Base-by-base conservation (phyloP, 352 stramenopile genomes). In the Poterioochromonas sp. region DNA sequence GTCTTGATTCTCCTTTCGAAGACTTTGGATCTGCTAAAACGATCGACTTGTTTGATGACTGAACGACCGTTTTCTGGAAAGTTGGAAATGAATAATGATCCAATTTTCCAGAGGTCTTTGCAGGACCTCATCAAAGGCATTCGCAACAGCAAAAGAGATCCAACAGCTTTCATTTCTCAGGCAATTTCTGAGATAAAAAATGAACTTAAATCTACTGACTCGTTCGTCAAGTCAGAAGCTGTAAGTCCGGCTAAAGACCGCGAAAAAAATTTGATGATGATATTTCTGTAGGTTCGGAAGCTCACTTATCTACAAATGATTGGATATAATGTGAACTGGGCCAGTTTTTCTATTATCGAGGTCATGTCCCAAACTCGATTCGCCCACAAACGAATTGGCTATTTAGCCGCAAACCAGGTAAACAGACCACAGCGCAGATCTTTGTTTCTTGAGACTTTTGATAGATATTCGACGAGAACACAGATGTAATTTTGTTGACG, bases 71-170 rank as follows among this genome's bases (percentile, higher is more conserved):
- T n/a, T n/a, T n/a, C n/a, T n/a, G n/a, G n/a, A n/a, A n/a, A n/a
- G n/a, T n/a, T n/a, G n/a, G n/a, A n/a, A 58, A 58, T 58, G 47
- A 26, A 15, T 26, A 26, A 58, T 58, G 34, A 41, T 49, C 64
- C 69, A 39, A 98, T 98, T 93, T 98, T 98, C 83, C 93, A 98
- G 87, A 98, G 98, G 87, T 97, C 90, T 49, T 85, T 99, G 60
- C 93, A 97, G 80, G 95, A 99, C 84, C 86, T 99, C 44, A 94
- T 99, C 15, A 98, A 98, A 87, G 95, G 96, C 79, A 98, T 99
- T 83, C 94, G 96, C 73, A 93, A 92, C 70, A 84, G 93, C 83
- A 98, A 98, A 82, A 89, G 91, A 80, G 94, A 99, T 79, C 92
- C 95, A 53, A 91, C 85, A 32, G 84, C 95, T 44, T 99, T 95